These are phyloP conservation scores for Hygrocybe coccinea DNA, from an alignment of 768 basidiomycete genomes.

Conservation along the genomic window DNA sequence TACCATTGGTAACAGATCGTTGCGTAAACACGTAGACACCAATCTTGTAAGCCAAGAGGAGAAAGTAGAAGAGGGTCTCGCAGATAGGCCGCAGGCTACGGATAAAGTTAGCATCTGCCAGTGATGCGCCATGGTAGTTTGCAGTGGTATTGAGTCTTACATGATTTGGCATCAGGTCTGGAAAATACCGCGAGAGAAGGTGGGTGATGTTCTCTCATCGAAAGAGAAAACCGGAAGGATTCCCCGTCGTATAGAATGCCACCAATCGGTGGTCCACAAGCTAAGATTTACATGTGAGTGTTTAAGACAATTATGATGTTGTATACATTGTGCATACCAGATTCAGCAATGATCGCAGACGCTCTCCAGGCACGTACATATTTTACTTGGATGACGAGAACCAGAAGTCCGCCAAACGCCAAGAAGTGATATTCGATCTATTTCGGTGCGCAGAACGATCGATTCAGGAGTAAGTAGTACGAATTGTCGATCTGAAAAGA, in stretches of 20 bases:
- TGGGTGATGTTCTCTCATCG: too few relatives aligned
- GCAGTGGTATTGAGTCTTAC: not conserved
- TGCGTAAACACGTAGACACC: not conserved
- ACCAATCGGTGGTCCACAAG: too few relatives aligned
- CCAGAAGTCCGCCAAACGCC: not conserved
- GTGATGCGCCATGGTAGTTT: constrained; percentile 2
- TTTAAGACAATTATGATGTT: too few relatives aligned
- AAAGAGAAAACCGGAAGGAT: too few relatives aligned
- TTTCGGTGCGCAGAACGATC: not conserved
- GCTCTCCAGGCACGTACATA: not conserved
- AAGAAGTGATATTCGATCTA: constrained; percentile 1
- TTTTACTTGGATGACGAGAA: constrained; percentile 1
- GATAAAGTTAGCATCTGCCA: constrained; percentile 1
- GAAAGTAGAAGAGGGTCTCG: constrained; percentile 6
- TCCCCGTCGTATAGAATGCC: too few relatives aligned
- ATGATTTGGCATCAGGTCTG: not conserved
- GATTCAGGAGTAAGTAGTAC: not conserved
- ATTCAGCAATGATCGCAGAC: constrained; percentile 3
- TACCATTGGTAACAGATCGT: not conserved
- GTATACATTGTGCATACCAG: not conserved
- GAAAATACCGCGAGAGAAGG: constrained; percentile 2
- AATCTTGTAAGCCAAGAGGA: constrained; percentile 6
- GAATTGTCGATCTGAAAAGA: not conserved
- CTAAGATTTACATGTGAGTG: too few relatives aligned
- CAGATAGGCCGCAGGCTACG: constrained; percentile 5